phyloP scores from a whole-genome alignment of 179 eudicot genomes.

The Nepenthes alata region DNA sequence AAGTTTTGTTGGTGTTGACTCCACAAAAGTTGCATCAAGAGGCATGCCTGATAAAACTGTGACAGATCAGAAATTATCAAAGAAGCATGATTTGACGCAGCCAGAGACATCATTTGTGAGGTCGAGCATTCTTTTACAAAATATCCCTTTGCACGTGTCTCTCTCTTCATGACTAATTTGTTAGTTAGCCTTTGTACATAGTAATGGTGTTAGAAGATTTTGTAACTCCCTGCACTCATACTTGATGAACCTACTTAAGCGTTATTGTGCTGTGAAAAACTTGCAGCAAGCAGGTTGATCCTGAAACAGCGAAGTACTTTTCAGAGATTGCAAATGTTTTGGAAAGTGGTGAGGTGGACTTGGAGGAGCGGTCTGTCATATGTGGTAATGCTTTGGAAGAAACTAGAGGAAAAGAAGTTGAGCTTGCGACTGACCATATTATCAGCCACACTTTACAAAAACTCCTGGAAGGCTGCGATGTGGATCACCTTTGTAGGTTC shows the following conservation, averaged over 20 bases:
- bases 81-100: conserved; percentile 17
- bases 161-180: not conserved
- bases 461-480: conserved; percentile 69
- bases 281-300: conserved; percentile 78
- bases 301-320: conserved; percentile 58
- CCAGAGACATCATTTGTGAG: conserved; percentile 51
- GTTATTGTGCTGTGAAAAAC: conserved; percentile 6
- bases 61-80: conserved; percentile 23
- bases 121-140: conserved; percentile 15
- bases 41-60: conserved; percentile 12
- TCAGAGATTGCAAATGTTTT: conserved; percentile 50
- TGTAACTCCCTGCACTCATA: not conserved
- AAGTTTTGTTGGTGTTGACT: conserved; percentile 21
- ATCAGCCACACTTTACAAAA: conserved; percentile 75
- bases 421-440: conserved; percentile 28
- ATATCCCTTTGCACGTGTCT: not conserved
- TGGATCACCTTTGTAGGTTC: conserved; percentile 67
- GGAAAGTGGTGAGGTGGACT: conserved; percentile 46
- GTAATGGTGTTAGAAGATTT: not conserved
- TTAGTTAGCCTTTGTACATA: not conserved
- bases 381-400: conserved; percentile 64
- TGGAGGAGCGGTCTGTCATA: conserved; percentile 50
- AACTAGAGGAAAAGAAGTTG: conserved; percentile 38
- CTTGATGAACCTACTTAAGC: not conserved
- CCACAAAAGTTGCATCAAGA: conserved; percentile 19